Percentiles rank a stretch among this genome's conserved stretches.
Evolutionary conservation across 176 grass and related monocot species (phyloP).

Genomic region (Rhynchospora pubera): DNA sequence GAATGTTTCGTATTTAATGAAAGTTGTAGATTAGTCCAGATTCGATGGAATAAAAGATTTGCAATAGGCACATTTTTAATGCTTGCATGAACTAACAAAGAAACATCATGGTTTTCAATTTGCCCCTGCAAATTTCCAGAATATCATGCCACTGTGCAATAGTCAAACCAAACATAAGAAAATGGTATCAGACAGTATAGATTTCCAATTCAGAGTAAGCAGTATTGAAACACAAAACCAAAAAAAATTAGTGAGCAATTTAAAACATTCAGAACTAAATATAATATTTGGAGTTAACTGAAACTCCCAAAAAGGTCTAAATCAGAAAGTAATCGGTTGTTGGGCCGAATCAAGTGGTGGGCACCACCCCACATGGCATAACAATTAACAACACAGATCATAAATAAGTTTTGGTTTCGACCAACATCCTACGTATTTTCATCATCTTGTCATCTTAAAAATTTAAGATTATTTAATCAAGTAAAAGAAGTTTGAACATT

Average conservation of each 20-base stretch:
- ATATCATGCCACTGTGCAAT: background rate
- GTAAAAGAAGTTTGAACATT: background rate
- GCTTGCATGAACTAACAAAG: background rate
- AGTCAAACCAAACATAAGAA: background rate
- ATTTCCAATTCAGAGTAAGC: background rate
- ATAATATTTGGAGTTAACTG: background rate
- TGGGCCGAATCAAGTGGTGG: background rate
- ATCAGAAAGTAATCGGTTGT: background rate
- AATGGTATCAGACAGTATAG: background rate
- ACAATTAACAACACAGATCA: background rate
- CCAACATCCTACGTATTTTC: background rate
- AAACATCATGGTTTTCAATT: background rate
- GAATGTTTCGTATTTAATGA: constrained; percentile 11
- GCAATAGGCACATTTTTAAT: constrained; percentile 15
- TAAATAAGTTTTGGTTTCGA: background rate
- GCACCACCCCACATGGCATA: background rate
- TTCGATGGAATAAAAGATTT: background rate
- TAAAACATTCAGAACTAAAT: background rate
- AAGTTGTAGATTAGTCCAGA: background rate
- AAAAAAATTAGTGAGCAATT: background rate
- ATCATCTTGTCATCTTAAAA: background rate
- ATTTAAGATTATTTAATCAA: background rate
- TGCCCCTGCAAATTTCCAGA: background rate
- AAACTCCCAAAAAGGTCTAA: constrained; percentile 6
- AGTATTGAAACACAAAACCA: background rate